Percentiles rank a stretch among this genome's conserved stretches.
Evolutionary conservation across 805 yeast genomes (phyloP).

Genomic region (Metschnikowia aberdeeniae): DNA sequence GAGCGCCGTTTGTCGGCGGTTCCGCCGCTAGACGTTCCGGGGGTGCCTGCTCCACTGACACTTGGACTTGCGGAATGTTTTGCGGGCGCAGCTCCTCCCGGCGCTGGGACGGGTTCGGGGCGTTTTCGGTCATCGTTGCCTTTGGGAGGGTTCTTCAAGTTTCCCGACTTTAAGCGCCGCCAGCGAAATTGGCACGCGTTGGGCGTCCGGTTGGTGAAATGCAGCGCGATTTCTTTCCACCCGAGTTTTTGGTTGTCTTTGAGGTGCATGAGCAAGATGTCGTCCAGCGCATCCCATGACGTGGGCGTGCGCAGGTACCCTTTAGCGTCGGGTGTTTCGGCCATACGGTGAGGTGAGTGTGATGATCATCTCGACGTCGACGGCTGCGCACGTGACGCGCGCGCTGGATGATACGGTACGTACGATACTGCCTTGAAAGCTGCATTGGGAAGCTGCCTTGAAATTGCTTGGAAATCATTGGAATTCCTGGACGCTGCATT

Average conservation of each 20-base stretch:
- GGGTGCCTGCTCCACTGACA: no score
- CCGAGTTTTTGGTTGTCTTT: conserved; percentile 83
- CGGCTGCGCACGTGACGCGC: conserved; percentile 7
- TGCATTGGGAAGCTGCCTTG: no score
- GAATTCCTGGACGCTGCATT: no score
- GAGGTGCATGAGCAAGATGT: conserved; percentile 46
- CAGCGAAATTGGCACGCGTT: conserved; percentile 89
- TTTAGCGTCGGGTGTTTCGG: conserved; percentile 8
- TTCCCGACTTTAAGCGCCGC: conserved; percentile 58
- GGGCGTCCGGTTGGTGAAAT: conserved; percentile 77
- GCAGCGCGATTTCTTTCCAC: conserved; percentile 83
- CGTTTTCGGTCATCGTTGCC: conserved; percentile 14
- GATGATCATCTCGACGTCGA: conserved; percentile 21
- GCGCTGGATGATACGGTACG: not conserved
- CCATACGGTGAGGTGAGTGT: conserved; percentile 6
- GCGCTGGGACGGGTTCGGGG: no score
- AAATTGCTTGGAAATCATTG: no score
- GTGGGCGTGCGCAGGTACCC: conserved; percentile 38
- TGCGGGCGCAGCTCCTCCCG: no score
- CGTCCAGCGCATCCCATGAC: conserved; percentile 48
- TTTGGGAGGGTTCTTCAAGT: conserved; percentile 34
- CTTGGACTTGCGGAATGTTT: no score
- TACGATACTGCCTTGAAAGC: no score
- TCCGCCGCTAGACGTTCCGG: no score
- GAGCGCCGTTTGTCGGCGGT: conserved; percentile 2